Evolutionary conservation across 148 eudicot genomes (phyloP).

Genomic region (Camellia lanceoleosa): DNA sequence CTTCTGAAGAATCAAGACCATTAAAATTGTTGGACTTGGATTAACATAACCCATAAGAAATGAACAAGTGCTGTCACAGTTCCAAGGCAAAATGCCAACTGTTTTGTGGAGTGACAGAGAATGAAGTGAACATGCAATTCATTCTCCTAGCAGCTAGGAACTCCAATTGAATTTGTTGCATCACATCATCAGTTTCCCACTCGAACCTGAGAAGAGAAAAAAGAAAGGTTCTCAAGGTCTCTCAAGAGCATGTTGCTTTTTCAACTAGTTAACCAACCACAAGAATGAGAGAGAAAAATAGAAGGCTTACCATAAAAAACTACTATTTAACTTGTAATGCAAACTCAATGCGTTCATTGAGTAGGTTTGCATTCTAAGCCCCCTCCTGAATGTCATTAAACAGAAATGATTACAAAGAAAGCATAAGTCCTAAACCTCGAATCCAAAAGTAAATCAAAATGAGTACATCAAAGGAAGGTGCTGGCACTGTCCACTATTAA

Average conservation of each 20-base stretch:
- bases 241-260: no score
- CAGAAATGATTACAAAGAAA: not conserved
- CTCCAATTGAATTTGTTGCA: not conserved
- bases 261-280: no score
- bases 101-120: no score
- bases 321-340: slow-evolving; percentile 36
- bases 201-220: no score
- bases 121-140: not conserved
- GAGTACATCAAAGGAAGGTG: not conserved
- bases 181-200: no score
- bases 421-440: not conserved
- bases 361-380: no score
- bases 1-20: no score
- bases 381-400: slow-evolving; percentile 3
- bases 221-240: no score
- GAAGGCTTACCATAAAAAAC: not conserved
- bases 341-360: no score
- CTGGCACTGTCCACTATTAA: no score
- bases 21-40: not conserved
- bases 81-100: not conserved
- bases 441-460: not conserved
- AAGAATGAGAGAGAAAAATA: not conserved
- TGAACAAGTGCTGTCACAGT: not conserved
- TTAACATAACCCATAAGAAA: not conserved
- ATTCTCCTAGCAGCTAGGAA: not conserved